Conservation (phyloP, 345 rosid species). For the Raphanus raphanistrum region DNA sequence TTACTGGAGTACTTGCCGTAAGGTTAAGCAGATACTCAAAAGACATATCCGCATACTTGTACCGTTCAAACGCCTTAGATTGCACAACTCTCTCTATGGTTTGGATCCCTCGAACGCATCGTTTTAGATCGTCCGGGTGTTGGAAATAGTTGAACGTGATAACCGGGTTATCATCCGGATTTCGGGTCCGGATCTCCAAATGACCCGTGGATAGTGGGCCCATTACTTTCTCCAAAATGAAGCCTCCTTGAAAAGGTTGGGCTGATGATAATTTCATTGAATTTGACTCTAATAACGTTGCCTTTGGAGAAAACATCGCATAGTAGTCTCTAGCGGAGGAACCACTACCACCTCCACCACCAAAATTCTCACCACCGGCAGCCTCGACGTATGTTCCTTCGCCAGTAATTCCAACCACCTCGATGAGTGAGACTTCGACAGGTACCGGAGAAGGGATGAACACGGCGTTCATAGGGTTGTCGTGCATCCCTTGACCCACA, state of each 20-base stretch:
- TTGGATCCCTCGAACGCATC: constrained; percentile 57
- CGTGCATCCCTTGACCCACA: constrained; percentile 74
- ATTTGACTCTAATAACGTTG: constrained; percentile 31
- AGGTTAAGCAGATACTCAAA: constrained; percentile 45
- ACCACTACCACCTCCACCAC: constrained; percentile 36
- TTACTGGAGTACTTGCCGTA: constrained; percentile 59
- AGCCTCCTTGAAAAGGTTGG: constrained; percentile 57
- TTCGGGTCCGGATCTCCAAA: constrained; percentile 50
- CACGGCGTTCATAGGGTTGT: constrained; percentile 74
- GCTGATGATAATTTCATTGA: constrained; percentile 33
- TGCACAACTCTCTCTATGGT: constrained; percentile 53
- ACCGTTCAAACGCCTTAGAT: constrained; percentile 49
- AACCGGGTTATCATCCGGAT: constrained; percentile 55
- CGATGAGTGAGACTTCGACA: constrained; percentile 77
- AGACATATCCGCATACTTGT: constrained; percentile 38
- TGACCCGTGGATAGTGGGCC: constrained; percentile 65
- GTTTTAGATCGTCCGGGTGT: constrained; percentile 51
- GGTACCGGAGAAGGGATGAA: constrained; percentile 62
- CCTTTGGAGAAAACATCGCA: constrained; percentile 63
- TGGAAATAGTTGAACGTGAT: constrained; percentile 71
- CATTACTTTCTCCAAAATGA: constrained; percentile 57
- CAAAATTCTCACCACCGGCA: constrained; percentile 55
- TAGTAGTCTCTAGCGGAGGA: constrained; percentile 25
- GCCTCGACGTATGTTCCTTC: constrained; percentile 65
- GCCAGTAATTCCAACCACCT: constrained; percentile 66